phyloP scores from a whole-genome alignment of 352 stramenopile species.

The Globisporangium ultimum region DNA sequence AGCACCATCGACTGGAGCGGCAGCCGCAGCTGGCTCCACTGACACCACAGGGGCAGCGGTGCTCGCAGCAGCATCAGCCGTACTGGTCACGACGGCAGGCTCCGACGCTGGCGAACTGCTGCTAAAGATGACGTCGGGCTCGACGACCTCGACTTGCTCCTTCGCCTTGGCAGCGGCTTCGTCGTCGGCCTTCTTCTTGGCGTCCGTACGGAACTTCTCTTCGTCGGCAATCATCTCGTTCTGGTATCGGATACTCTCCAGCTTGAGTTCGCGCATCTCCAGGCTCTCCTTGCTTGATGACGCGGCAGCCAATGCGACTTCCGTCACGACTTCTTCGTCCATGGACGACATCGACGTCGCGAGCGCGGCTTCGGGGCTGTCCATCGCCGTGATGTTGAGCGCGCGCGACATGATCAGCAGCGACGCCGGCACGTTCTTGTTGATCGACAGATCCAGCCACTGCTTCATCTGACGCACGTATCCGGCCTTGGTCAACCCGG shows the following conservation, averaged over 20 bases:
- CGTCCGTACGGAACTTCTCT: conserved; percentile 89
- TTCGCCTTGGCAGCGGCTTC: conserved; percentile 32
- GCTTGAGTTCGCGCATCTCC: conserved; percentile 80
- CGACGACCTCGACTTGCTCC: conserved; percentile 23
- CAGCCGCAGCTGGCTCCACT: conserved; percentile 9
- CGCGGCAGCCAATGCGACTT: conserved; percentile 80
- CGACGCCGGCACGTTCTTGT: conserved; percentile 98
- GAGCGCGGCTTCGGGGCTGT: conserved; percentile 83
- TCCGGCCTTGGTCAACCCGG: conserved; percentile 94
- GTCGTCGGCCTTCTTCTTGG: conserved; percentile 76
- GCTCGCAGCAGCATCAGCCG: neutral
- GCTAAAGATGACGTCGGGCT: conserved; percentile 12
- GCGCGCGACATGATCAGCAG: conserved; percentile 98
- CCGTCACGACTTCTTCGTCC: conserved; percentile 85
- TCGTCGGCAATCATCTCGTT: conserved; percentile 94
- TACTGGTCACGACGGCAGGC: neutral
- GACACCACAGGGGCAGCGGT: conserved; percentile 6
- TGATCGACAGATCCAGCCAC: conserved; percentile 97
- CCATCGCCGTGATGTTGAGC: conserved; percentile 92
- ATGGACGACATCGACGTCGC: conserved; percentile 87
- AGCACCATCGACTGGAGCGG: neutral
- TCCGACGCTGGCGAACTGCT: conserved; percentile 1
- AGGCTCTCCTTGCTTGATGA: conserved; percentile 56
- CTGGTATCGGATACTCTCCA: conserved; percentile 93
- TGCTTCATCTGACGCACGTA: conserved; percentile 95